phyloP scores from a whole-genome alignment of 306 rosid genomes.

The Glycine soja region DNA sequence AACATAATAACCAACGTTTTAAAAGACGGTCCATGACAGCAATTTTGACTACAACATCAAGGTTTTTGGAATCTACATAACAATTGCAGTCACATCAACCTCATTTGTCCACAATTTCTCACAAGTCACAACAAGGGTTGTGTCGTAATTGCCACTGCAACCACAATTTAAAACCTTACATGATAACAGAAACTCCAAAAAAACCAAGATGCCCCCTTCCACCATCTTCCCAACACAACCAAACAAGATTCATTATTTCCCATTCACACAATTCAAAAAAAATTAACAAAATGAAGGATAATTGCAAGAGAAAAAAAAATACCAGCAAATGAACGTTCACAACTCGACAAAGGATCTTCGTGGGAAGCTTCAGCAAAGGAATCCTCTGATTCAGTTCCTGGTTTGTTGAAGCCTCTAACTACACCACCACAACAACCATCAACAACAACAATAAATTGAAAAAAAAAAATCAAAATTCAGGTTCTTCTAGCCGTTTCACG shows the following conservation, averaged over 20 bases:
- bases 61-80: neutral
- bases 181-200: neutral
- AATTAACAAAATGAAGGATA: constrained; percentile 4
- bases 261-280: neutral
- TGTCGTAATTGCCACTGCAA: too few species aligned
- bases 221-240: constrained; percentile 31
- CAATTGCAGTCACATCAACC: neutral
- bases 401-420: constrained; percentile 94
- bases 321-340: constrained; percentile 73
- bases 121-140: too few species aligned
- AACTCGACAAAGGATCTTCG: constrained; percentile 84
- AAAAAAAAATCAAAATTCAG: neutral
- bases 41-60: neutral
- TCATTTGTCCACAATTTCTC: neutral
- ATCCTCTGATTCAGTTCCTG: constrained; percentile 80
- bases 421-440: constrained; percentile 22
- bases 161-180: neutral
- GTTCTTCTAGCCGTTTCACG: too few species aligned
- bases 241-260: neutral
- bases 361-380: constrained; percentile 76
- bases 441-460: neutral
- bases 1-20: neutral
- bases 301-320: constrained; percentile 21
- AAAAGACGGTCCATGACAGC: neutral
- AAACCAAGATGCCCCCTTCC: neutral